Evolutionary conservation across 23 red algal genomes (phyloP), one percentile per base, ranked within the genome.

Genomic region (Cyanidiococcus yangmingshanensis): DNA sequence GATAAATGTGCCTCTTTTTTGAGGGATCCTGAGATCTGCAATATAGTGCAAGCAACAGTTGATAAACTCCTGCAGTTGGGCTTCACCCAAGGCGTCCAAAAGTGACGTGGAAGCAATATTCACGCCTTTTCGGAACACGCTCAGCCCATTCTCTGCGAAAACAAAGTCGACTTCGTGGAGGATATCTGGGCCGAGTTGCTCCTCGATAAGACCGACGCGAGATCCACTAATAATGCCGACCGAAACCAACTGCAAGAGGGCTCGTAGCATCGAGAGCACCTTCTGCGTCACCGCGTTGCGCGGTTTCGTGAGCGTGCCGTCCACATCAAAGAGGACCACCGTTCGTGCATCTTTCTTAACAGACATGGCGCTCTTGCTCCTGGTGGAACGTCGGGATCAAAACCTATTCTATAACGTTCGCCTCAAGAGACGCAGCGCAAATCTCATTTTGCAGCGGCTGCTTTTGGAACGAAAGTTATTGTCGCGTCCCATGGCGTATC

Each of bases 1-100:
- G 67, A 98, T 84, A 68, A 98, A 98, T 21, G 94, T 98, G 57
- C 94, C 94, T 3, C 94, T 80, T 83, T 98, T 98, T 58, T 90
- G 37, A 32, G 94, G 94, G 54, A 98, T 91, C 21, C 89, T 76
- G 29, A 98, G 58, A 37, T 86, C 85, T 1, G 94, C 75, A 39
- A 98, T 82, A 74, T 98, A 98, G 21, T 75, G 75, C 27, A 98
- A 58, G 32, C 81, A 74, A 58, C 77, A 89, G 75, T 98, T 98
- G 82, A 98, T 86, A n/a, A 98, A 77, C 25, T 80, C 68, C 36
- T 98, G 82, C 16, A 98, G 77, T 37, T 87, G 81, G 29, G 83
- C 67, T 58, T 98, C 94, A 25, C 94, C 94, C 37, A 98, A 76
- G 50, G 83, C 58, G n/a, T 87, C 76, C 36, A 74, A 76, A 38